These are phyloP conservation scores for Pyricularia sp. DNA, from an alignment of 2,329 filamentous ascomycete species.

Conservation along the genomic window DNA sequence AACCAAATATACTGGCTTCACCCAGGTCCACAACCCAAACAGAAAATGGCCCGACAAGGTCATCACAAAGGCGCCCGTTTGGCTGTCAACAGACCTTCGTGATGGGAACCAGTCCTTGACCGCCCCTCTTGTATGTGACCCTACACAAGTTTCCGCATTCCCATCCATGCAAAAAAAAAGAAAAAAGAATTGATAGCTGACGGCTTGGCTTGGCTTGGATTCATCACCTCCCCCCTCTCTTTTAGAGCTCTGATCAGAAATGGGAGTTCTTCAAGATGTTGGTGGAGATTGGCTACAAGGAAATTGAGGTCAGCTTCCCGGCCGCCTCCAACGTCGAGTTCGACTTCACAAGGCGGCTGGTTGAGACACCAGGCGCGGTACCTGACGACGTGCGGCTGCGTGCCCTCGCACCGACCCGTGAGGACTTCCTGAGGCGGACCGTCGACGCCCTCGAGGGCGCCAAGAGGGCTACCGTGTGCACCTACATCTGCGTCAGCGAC, in stretches of 20 bases:
- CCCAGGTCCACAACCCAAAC: conserved; percentile 34
- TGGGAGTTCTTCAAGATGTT: conserved; percentile 94
- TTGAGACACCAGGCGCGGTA: conserved; percentile 73
- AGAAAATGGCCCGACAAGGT: conserved; percentile 78
- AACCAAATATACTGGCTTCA: not conserved
- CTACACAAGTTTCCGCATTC: not conserved
- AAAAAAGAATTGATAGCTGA: no score
- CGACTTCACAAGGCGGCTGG: conserved; percentile 81
- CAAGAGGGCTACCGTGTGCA: conserved; percentile 90
- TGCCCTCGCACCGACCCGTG: conserved; percentile 83
- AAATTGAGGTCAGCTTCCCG: conserved; percentile 94
- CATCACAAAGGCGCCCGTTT: conserved; percentile 77
- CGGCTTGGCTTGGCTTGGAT: no score
- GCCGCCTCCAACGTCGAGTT: conserved; percentile 93
- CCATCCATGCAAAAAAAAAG: no score
- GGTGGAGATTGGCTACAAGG: conserved; percentile 86
- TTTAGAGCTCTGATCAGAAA: conserved; percentile 85
- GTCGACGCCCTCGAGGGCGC: conserved; percentile 82
- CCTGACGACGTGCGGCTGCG: conserved; percentile 89
- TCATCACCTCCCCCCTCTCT: not conserved
- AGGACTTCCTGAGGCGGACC: conserved; percentile 82
- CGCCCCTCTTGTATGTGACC: conserved; percentile 70
- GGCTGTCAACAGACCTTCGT: conserved; percentile 80
- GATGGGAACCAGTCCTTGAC: conserved; percentile 93
- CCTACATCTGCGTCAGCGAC: conserved; percentile 87